These are phyloP conservation scores for Alternaria hordeiaustralica DNA, from an alignment of 2,329 filamentous ascomycete genomes.

Conservation along the genomic window DNA sequence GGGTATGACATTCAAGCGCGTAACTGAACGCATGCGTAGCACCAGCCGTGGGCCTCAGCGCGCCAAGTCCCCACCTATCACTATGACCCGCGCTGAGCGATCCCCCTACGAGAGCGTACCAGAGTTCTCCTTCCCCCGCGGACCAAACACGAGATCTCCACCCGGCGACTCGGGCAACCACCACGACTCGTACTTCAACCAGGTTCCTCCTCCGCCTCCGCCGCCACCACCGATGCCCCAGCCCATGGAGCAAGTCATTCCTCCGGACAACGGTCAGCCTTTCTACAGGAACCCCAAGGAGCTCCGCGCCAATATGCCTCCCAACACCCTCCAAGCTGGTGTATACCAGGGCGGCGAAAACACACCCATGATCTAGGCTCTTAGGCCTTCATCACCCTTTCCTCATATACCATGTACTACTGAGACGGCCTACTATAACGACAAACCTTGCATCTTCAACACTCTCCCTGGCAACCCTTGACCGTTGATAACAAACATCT, in stretches of 20 bases:
- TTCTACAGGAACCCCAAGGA: constrained; percentile 54
- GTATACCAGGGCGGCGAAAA: constrained; percentile 44
- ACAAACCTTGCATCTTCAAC: constrained; percentile 29
- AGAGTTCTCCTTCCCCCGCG: constrained; percentile 39
- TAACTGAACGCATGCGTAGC: constrained; percentile 66
- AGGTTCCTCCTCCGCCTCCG: constrained; percentile 46
- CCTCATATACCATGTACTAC: constrained; percentile 11
- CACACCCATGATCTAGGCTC: constrained; percentile 45
- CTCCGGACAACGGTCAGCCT: constrained; percentile 40
- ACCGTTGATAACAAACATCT: not conserved
- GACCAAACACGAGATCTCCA: constrained; percentile 35
- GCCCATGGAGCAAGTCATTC: constrained; percentile 50
- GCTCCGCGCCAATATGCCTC: constrained; percentile 59
- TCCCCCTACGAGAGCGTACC: constrained; percentile 55
- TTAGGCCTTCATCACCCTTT: not conserved
- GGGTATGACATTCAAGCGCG: constrained; percentile 54
- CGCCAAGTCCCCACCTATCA: constrained; percentile 54
- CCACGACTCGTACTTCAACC: constrained; percentile 36
- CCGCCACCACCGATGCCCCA: constrained; percentile 44
- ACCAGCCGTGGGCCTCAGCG: constrained; percentile 58
- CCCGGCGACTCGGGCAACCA: constrained; percentile 29
- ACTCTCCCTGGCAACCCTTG: constrained; percentile 25
- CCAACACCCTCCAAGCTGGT: constrained; percentile 53
- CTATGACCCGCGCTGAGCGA: constrained; percentile 38
- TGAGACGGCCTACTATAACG: constrained; percentile 40